These are phyloP conservation scores for Parietaria judaica DNA, from an alignment of 306 rosid genomes.

Conservation along the genomic window DNA sequence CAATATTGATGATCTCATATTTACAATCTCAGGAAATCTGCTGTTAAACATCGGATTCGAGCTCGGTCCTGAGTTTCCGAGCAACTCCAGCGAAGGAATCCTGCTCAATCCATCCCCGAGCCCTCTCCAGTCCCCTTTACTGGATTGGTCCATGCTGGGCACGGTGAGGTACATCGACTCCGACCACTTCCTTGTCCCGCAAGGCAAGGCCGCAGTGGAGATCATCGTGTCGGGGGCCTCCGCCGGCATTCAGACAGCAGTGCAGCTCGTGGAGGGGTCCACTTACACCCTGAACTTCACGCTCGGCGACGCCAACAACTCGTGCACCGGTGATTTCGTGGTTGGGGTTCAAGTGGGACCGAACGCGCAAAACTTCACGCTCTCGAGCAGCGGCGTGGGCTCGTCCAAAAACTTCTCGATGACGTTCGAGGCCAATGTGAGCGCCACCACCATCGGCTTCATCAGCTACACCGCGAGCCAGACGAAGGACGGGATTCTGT, in stretches of 20 bases:
- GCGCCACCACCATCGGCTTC: constrained; percentile 14
- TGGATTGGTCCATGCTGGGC: constrained; percentile 18
- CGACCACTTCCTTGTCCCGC: constrained; percentile 26
- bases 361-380: constrained; percentile 22
- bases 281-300: constrained; percentile 22
- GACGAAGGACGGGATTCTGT: constrained; percentile 24
- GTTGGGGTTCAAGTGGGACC: constrained; percentile 25
- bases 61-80: constrained; percentile 22
- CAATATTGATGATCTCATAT: neutral
- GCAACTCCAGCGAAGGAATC: constrained; percentile 22
- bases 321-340: constrained; percentile 18
- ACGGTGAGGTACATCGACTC: constrained; percentile 26
- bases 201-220: constrained; percentile 31
- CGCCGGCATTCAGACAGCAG: constrained; percentile 22
- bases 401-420: constrained; percentile 22
- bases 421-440: constrained; percentile 18
- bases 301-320: constrained; percentile 27
- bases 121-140: constrained; percentile 21
- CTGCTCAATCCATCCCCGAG: constrained; percentile 22
- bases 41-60: constrained; percentile 26
- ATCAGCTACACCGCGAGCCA: constrained; percentile 17
- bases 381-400: constrained; percentile 24
- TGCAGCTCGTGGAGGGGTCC: constrained; percentile 19
- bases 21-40: constrained; percentile 16
- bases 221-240: constrained; percentile 23